phyloP scores from a whole-genome alignment of 75 land plant genomes.

The Chamaecyparis obtusa region DNA sequence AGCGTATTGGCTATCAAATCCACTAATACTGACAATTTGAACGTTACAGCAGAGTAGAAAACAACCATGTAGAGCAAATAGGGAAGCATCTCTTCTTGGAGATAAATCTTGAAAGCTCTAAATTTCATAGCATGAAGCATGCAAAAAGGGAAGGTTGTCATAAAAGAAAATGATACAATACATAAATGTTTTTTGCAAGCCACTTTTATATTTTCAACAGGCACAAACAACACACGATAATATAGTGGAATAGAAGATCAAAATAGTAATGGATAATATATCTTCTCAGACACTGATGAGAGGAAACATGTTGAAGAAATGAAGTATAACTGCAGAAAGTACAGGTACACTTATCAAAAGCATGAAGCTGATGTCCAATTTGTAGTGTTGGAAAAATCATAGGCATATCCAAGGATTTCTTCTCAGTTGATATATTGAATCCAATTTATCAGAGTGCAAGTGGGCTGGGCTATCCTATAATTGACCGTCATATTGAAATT shows the following conservation, averaged over 20 bases:
- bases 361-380: neutral
- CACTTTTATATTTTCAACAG: neutral
- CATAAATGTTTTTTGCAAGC: neutral
- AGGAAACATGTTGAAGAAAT: neutral
- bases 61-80: neutral
- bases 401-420: neutral
- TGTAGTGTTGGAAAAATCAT: neutral
- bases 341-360: neutral
- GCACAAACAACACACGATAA: neutral
- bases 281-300: neutral
- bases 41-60: neutral
- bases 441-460: neutral
- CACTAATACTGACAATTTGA: neutral
- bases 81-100: neutral
- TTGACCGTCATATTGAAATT: neutral
- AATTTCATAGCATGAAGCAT: neutral
- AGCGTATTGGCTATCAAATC: neutral
- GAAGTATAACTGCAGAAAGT: neutral
- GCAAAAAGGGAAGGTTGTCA: neutral
- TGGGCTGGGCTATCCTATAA: neutral
- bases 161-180: neutral
- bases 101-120: neutral
- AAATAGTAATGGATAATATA: neutral
- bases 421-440: neutral
- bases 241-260: neutral